Conservation (phyloP, 2,329 filamentous ascomycete genomes). For the Penicillium sp. region DNA sequence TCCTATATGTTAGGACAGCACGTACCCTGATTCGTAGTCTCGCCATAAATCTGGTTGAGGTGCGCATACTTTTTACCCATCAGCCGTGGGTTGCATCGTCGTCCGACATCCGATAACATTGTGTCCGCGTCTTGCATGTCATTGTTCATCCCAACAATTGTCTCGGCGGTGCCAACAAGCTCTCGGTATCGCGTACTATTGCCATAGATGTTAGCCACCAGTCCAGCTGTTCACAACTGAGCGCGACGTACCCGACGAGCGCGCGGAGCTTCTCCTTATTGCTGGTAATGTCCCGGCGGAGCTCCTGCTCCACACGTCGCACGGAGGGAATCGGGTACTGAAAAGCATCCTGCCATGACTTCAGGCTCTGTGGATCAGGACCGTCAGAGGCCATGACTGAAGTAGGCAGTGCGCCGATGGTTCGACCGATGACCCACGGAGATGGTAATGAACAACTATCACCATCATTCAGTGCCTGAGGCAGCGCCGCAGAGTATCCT, state of each 20-base stretch:
- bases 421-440: constrained; percentile 5
- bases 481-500: constrained; percentile 17
- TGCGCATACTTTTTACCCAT: constrained; percentile 70
- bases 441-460: constrained; percentile 16
- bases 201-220: constrained; percentile 18
- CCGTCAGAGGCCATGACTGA: constrained; percentile 58
- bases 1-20: background rate
- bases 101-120: constrained; percentile 73
- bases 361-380: constrained; percentile 61
- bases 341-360: constrained; percentile 71
- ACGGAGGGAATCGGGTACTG: constrained; percentile 67
- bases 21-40: constrained; percentile 40
- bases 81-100: constrained; percentile 73
- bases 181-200: constrained; percentile 76
- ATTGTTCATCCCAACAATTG: constrained; percentile 86
- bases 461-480: constrained; percentile 25
- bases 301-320: constrained; percentile 66
- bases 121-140: constrained; percentile 77
- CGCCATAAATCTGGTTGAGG: constrained; percentile 55
- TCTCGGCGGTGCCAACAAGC: constrained; percentile 87
- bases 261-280: constrained; percentile 70
- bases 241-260: constrained; percentile 63
- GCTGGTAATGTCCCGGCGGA: constrained; percentile 65
- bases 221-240: background rate
- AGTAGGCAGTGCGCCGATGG: constrained; percentile 17